Percentiles rank a stretch among this genome's conserved stretches.
Conservation (phyloP, 116 monocot genomes). For the Iris pallida region DNA sequence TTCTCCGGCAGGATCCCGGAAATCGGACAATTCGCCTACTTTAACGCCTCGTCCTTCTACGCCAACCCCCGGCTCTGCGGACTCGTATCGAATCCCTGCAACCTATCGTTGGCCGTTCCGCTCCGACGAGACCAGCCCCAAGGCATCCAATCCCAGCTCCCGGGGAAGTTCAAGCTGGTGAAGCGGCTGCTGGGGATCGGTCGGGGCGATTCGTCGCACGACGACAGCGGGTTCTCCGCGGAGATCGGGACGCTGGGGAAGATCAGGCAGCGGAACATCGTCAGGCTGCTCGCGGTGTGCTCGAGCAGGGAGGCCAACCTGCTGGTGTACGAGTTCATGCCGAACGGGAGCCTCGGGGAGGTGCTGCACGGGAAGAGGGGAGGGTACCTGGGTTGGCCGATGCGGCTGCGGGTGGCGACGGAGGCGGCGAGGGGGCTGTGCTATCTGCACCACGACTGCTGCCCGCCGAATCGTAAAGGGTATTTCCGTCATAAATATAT, state of each 20-base stretch:
- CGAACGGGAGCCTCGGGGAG: slow-evolving; percentile 77
- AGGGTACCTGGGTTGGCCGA: slow-evolving; percentile 48
- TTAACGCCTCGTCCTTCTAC: slow-evolving; percentile 61
- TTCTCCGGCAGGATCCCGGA: slow-evolving; percentile 60
- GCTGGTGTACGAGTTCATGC: slow-evolving; percentile 88
- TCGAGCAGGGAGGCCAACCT: slow-evolving; percentile 55
- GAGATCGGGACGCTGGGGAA: slow-evolving; percentile 84
- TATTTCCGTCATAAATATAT: no score
- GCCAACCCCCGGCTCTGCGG: slow-evolving; percentile 61
- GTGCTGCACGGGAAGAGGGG: slow-evolving; percentile 73
- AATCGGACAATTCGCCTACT: slow-evolving; percentile 65
- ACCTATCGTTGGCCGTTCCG: slow-evolving; percentile 9
- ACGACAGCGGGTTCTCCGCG: slow-evolving; percentile 72
- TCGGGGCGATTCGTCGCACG: slow-evolving; percentile 44
- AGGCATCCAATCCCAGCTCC: slow-evolving; percentile 12
- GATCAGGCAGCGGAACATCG: slow-evolving; percentile 78
- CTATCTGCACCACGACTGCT: slow-evolving; percentile 83
- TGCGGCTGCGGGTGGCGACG: slow-evolving; percentile 47
- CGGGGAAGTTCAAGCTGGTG: slow-evolving; percentile 67
- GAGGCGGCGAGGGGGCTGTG: slow-evolving; percentile 79
- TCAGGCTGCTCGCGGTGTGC: slow-evolving; percentile 63
- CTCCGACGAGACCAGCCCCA: slow-evolving; percentile 2
- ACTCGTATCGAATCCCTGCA: slow-evolving; percentile 30
- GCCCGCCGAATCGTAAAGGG: no score
- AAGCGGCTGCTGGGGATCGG: slow-evolving; percentile 51